These are phyloP conservation scores for Ophiostoma perfectum DNA, from an alignment of 2,329 filamentous ascomycete genomes.

Conservation along the genomic window DNA sequence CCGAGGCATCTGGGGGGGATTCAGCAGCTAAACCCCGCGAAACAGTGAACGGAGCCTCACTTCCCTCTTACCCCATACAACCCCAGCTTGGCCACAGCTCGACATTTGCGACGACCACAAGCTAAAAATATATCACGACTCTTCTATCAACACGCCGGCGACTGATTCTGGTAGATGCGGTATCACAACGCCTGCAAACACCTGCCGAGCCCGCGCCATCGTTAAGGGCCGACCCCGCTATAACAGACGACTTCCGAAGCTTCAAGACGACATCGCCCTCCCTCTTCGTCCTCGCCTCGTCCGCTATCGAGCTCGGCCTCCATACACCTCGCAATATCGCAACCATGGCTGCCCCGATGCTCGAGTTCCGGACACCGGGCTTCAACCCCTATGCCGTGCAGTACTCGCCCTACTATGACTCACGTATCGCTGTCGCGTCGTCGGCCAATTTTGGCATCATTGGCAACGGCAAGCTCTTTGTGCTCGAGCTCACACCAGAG, in stretches of 20 bases:
- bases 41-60: not conserved
- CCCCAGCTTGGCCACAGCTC: not conserved
- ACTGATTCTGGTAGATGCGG: not conserved
- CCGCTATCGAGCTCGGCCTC: not conserved
- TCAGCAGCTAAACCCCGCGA: slow-evolving; percentile 15
- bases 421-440: slow-evolving; percentile 79
- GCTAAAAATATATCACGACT: not conserved
- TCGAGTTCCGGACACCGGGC: slow-evolving; percentile 88
- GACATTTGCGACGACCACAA: not conserved
- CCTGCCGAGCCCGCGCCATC: not conserved
- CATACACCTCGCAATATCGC: not conserved
- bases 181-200: not conserved
- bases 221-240: not conserved
- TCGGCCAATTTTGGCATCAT: slow-evolving; percentile 97
- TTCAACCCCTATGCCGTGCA: slow-evolving; percentile 96
- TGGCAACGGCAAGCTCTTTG: slow-evolving; percentile 85
- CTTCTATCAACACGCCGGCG: not conserved
- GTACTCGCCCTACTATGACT: slow-evolving; percentile 98
- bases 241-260: not conserved
- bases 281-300: too few species aligned
- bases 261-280: not conserved
- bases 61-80: slow-evolving; percentile 1
- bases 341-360: slow-evolving; percentile 51
- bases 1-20: slow-evolving; percentile 20
- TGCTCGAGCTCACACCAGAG: slow-evolving; percentile 73